Conservation (phyloP, 164 flowering plant species). For the Nymphaea colorata region DNA sequence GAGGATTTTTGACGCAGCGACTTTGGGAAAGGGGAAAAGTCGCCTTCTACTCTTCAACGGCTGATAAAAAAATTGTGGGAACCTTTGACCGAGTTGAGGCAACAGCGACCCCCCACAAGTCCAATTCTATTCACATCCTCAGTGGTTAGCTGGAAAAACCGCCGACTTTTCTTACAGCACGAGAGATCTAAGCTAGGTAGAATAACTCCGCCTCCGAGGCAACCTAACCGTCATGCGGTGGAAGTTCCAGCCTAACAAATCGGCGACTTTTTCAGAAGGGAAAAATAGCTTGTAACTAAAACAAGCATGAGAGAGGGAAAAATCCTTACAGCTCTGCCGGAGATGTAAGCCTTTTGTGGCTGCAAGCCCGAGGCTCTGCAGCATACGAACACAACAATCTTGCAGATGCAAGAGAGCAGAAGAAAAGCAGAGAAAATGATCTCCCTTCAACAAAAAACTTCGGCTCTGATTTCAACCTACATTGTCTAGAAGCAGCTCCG, state of each 20-base stretch:
- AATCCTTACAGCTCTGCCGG: not conserved
- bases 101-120: not conserved
- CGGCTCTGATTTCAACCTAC: not conserved
- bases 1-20: not conserved
- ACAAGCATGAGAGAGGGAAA: not conserved
- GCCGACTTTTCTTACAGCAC: not conserved
- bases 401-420: not conserved
- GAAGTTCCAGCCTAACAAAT: not conserved
- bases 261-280: not conserved
- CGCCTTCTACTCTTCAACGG: not conserved
- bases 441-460: not conserved
- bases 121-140: not conserved
- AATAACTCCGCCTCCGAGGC: not conserved
- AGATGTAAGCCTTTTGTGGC: not conserved
- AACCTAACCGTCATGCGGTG: not conserved
- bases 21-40: not conserved
- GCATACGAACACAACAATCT: not conserved
- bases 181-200: too few relatives aligned
- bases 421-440: not conserved
- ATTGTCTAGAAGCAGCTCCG: not conserved
- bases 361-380: not conserved
- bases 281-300: too few relatives aligned
- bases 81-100: not conserved
- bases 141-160: too few relatives aligned
- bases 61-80: not conserved